Percentiles rank a stretch among this genome's conserved stretches.
phyloP scores from a whole-genome alignment of 371 early-diverging fungal genomes.

The Apophysomyces ossiformis region DNA sequence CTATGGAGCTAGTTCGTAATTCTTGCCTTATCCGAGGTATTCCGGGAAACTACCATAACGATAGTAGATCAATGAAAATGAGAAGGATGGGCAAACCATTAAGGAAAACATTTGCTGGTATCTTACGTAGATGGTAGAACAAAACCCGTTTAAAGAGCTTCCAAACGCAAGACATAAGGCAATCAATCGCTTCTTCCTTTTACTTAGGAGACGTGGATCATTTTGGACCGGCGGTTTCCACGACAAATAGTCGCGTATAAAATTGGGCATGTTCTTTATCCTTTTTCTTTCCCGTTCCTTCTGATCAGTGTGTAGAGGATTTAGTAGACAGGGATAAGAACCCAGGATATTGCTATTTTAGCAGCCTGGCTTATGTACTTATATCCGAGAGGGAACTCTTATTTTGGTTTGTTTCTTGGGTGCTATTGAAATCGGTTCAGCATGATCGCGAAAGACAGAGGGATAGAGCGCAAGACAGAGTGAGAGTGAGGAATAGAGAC shows the following conservation, averaged over 20 bases:
- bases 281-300: too few species aligned
- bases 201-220: constrained; percentile 36
- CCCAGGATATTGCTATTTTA: too few species aligned
- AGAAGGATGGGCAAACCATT: too few species aligned
- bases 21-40: constrained; percentile 49
- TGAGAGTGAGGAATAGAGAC: not conserved
- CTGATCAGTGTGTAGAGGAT: not conserved
- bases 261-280: not conserved
- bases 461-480: too few species aligned
- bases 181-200: constrained; percentile 31
- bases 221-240: constrained; percentile 27
- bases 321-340: not conserved
- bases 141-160: constrained; percentile 43
- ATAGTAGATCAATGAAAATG: not conserved
- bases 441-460: not conserved
- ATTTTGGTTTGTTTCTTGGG: not conserved
- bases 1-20: constrained; percentile 37
- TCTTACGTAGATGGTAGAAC: constrained; percentile 43
- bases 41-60: constrained; percentile 31
- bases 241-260: constrained; percentile 21
- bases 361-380: too few species aligned
- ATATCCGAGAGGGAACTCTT: not conserved
- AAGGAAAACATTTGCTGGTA: not conserved
- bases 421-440: constrained; percentile 1
- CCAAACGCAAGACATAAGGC: constrained; percentile 35